Evolutionary conservation across 2,329 filamentous ascomycete genomes (phyloP), one percentile per base, ranked within the genome.

Genomic region (Aspergillus aculeatinus): DNA sequence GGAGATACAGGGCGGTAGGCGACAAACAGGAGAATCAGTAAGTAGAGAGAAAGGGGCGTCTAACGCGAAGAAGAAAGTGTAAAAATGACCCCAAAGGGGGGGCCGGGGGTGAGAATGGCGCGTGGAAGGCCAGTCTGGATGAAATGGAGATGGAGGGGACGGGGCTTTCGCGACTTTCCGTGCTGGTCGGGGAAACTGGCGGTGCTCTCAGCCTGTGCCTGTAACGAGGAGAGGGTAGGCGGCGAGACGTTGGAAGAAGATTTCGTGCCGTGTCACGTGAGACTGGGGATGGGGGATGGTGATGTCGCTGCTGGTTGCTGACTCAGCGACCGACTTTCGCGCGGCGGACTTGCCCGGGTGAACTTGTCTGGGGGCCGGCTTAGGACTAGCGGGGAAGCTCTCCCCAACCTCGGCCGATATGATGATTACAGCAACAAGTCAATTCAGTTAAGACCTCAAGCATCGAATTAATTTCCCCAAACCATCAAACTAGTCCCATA

Each of bases 121-220:
- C 70, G 74, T 72, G 68, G 66, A 61, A 67, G 68, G 55, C 51
- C 63, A 67, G 65, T 70, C 66, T 70, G 63, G 72, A 74, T 72
- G 72, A 71, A 72, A 74, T 71, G 71, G 69, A 66, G 74, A 74
- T 74, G 72, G 72, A 72, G 70, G 72, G 69, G 70, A 72, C 70
- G 68, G 70, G 69, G 67, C 67, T 65, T 73, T 74, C 73, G 74
- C 74, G 73, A 72, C 70, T 68, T 65, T 70, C 69, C 61, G 63
- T 68, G 66, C 61, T 70, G 67, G 68, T 70, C 72, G 68, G 71
- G 71, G 70, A 71, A 72, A 71, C 72, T 75, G 73, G 70, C 70
- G 66, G 71, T 70, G 72, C 71, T 73, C 68, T 73, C 68, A 69
- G 68, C 68, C 64, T 66, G 64, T 67, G 64, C 61, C 67, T 63